phyloP scores from a whole-genome alignment of 352 stramenopile genomes.

The Phytophthora rubi region DNA sequence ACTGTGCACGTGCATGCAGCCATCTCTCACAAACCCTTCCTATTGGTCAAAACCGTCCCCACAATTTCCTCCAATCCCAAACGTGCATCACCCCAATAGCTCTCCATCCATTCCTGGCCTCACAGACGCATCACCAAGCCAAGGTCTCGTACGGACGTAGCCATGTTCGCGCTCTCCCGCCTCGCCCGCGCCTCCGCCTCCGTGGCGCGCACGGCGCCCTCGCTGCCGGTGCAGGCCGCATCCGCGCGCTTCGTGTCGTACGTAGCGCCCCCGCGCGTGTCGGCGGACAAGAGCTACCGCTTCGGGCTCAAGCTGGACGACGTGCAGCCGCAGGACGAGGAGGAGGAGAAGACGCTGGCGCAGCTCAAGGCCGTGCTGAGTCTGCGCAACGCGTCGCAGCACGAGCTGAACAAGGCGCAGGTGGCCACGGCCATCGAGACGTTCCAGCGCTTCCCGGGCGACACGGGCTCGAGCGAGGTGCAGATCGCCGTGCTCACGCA shows the following conservation, averaged over 20 bases:
- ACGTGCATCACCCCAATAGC: neutral
- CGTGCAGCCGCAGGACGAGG: slow-evolving; percentile 47
- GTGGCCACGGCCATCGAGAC: slow-evolving; percentile 81
- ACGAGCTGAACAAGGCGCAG: slow-evolving; percentile 85
- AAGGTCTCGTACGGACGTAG: neutral
- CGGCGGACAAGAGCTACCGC: slow-evolving; percentile 60
- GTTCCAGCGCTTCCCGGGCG: slow-evolving; percentile 87
- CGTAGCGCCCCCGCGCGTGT: slow-evolving; percentile 65
- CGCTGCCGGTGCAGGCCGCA: neutral
- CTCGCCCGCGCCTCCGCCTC: slow-evolving; percentile 18
- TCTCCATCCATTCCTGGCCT: slow-evolving; percentile 25
- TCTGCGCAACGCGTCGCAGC: slow-evolving; percentile 81
- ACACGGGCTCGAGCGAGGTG: slow-evolving; percentile 88
- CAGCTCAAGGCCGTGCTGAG: slow-evolving; percentile 77
- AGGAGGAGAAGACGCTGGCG: slow-evolving; percentile 46
- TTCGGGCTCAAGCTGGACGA: slow-evolving; percentile 72
- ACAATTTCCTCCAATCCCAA: neutral
- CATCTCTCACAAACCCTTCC: no score
- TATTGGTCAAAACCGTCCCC: no score
- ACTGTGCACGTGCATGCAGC: no score
- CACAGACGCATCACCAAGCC: neutral
- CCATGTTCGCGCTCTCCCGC: slow-evolving; percentile 55
- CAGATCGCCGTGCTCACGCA: slow-evolving; percentile 88
- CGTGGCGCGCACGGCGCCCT: slow-evolving; percentile 17
- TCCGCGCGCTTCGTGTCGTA: slow-evolving; percentile 55